Evolutionary conservation across 768 basidiomycete species (phyloP).

Genomic region (Trametes maxima): DNA sequence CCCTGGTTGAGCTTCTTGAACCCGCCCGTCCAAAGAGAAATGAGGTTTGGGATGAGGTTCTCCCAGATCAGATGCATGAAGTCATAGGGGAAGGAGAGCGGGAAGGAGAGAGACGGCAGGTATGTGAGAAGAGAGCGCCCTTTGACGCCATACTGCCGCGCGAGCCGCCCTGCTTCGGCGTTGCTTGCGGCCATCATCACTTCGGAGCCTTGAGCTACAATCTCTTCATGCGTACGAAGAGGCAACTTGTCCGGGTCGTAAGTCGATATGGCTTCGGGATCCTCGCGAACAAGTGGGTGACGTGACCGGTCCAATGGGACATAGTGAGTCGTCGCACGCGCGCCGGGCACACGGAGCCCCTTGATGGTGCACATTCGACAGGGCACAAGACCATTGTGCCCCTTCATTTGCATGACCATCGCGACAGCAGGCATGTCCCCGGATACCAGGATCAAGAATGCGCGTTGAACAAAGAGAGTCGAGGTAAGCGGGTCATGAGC

Average conservation of each 20-base stretch:
- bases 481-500: slow-evolving; percentile 1
- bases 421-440: slow-evolving; percentile 31
- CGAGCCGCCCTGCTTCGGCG: slow-evolving; percentile 2
- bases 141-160: slow-evolving; percentile 20
- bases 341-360: slow-evolving; percentile 21
- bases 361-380: slow-evolving; percentile 29
- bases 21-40: slow-evolving; percentile 27
- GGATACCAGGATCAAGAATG: slow-evolving; percentile 22
- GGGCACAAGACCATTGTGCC: slow-evolving; percentile 25
- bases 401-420: no score
- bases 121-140: slow-evolving; percentile 5
- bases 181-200: no score
- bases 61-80: no score
- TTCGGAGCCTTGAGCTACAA: no score
- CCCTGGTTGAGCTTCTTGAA: slow-evolving; percentile 23
- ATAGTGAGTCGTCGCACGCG: no score
- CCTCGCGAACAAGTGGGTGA: no score
- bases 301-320: no score
- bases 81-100: slow-evolving; percentile 30
- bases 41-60: slow-evolving; percentile 27
- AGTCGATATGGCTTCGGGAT: no score
- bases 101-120: slow-evolving; percentile 19
- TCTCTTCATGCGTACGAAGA: no score
- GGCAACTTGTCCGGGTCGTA: no score
- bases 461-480: slow-evolving; percentile 20